Evolutionary conservation across 768 basidiomycete species (phyloP).

Genomic region (Gymnopilus dilepis): DNA sequence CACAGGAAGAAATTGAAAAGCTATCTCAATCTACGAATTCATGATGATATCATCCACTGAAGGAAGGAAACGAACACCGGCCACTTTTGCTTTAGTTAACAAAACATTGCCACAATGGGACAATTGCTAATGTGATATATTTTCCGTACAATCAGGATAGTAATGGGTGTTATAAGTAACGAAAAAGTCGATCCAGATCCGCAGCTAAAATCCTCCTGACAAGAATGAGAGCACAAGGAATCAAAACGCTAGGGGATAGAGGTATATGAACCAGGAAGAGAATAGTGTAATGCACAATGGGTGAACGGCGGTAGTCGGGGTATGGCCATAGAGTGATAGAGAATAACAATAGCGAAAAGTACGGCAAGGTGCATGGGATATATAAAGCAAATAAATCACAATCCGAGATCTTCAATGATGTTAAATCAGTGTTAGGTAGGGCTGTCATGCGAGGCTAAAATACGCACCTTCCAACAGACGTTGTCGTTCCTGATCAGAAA

Average conservation of each 20-base stretch:
- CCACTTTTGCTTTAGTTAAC: slow-evolving; percentile 6
- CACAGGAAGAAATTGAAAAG: slow-evolving; percentile 77
- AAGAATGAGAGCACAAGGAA: slow-evolving; percentile 15
- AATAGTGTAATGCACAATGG: slow-evolving; percentile 26
- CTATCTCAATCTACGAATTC: slow-evolving; percentile 40
- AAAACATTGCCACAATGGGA: slow-evolving; percentile 11
- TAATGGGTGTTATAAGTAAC: neutral
- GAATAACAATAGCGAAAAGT: slow-evolving; percentile 21
- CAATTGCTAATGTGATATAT: slow-evolving; percentile 5
- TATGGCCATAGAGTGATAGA: slow-evolving; percentile 27
- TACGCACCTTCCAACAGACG: slow-evolving; percentile 73
- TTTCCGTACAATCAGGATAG: slow-evolving; percentile 17
- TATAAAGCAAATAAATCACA: slow-evolving; percentile 23
- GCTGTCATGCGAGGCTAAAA: neutral
- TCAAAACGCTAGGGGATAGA: slow-evolving; percentile 2
- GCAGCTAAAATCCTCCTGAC: slow-evolving; percentile 17
- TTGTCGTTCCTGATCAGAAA: slow-evolving; percentile 75
- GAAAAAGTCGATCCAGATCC: slow-evolving; percentile 22
- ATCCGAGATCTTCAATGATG: slow-evolving; percentile 30
- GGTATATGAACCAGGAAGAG: slow-evolving; percentile 11
- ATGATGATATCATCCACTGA: slow-evolving; percentile 6
- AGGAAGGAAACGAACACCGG: neutral
- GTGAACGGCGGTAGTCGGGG: slow-evolving; percentile 16
- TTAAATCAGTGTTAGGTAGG: neutral
- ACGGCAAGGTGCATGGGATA: slow-evolving; percentile 21